Evolutionary conservation across 1,284 basidiomycete species (phyloP).

Genomic region (Athelia psychrophila): DNA sequence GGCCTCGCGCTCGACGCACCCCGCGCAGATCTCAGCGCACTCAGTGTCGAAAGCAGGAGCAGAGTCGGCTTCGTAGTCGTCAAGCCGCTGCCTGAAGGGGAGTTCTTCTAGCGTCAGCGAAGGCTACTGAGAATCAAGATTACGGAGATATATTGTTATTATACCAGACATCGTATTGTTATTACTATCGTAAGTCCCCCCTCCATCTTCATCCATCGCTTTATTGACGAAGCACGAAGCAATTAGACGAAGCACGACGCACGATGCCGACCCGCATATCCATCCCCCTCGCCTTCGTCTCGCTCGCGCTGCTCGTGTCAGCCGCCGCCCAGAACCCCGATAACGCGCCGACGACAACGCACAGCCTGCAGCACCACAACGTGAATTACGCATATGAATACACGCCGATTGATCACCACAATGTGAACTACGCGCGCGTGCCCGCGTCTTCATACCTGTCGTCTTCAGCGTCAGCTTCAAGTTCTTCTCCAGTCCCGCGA

Average conservation of each 20-base stretch:
- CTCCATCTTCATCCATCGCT: too few species aligned
- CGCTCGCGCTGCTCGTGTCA: not conserved
- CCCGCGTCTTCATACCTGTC: not conserved
- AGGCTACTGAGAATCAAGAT: too few species aligned
- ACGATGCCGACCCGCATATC: not conserved
- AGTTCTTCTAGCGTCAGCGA: not conserved
- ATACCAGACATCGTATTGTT: too few species aligned
- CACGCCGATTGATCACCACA: too few species aligned
- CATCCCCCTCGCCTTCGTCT: not conserved
- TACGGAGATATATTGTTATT: too few species aligned
- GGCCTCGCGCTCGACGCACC: conserved; percentile 62
- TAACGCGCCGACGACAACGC: too few species aligned
- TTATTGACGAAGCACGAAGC: conserved; percentile 32
- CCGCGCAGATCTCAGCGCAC: conserved; percentile 60
- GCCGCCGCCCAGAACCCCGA: not conserved
- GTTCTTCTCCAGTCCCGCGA: too few species aligned
- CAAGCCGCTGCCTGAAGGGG: not conserved
- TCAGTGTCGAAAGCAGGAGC: conserved; percentile 62
- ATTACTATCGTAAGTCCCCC: not conserved
- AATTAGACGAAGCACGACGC: conserved; percentile 2
- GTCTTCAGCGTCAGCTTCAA: not conserved
- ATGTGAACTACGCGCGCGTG: conserved; percentile 8
- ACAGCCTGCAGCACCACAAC: not conserved
- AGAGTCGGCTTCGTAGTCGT: not conserved
- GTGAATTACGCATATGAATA: conserved; percentile 7